Percentiles rank a stretch among this genome's conserved stretches.
These are phyloP conservation scores for Aspergillus persii DNA, from an alignment of 2,329 filamentous ascomycete species.

Conservation along the genomic window DNA sequence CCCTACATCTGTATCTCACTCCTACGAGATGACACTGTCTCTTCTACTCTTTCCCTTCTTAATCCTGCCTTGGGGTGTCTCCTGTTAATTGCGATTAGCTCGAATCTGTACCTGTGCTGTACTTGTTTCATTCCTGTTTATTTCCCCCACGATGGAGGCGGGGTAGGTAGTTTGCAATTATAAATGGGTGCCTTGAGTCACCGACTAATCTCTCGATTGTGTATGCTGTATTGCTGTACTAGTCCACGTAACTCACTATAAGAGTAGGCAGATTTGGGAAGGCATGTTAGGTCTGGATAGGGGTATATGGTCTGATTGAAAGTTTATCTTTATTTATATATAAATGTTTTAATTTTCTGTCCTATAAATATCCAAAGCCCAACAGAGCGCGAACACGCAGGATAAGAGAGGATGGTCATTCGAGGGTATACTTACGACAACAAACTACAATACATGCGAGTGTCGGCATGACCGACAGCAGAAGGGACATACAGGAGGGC, in stretches of 20 bases:
- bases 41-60: not conserved
- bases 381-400: not conserved
- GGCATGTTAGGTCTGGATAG: too few species aligned
- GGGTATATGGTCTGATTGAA: too few species aligned
- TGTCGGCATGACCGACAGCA: not conserved
- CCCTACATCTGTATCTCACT: not conserved
- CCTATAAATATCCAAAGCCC: not conserved
- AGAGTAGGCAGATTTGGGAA: not conserved
- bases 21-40: not conserved
- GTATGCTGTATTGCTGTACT: not conserved
- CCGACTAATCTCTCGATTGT: not conserved
- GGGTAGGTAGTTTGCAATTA: not conserved
- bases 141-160: not conserved
- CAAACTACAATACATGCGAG: conserved; percentile 21
- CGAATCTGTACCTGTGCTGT: not conserved
- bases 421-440: conserved; percentile 28
- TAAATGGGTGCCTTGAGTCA: not conserved
- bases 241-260: not conserved
- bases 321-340: too few species aligned
- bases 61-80: not conserved
- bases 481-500: not conserved
- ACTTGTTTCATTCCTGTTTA: not conserved
- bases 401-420: conserved; percentile 14
- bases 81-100: not conserved
- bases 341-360: not conserved